Base-by-base conservation (phyloP, 148 eudicot genomes). In the Rhododendron vialii region DNA sequence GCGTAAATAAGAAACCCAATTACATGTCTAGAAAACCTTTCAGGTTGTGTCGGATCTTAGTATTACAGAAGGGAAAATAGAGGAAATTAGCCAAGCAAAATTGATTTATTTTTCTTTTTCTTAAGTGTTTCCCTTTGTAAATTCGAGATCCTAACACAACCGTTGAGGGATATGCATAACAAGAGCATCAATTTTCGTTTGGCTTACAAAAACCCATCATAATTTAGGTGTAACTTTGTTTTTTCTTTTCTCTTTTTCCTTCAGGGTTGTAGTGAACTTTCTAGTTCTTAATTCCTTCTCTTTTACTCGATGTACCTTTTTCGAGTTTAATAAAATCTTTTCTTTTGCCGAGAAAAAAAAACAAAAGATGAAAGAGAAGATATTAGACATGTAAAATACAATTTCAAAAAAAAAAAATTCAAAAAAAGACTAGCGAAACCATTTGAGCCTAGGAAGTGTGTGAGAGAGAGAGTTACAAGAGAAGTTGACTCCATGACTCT, bases 401-500 rank as follows among this genome's bases (percentile, higher is more conserved):
- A 41, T 41, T 41, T 41, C 13, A 48, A 48, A 48, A 48, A 53
- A 48, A 53, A 51, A 51, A 13, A 51, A 51, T 51, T 3, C 18
- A 0, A 14, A 51, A 14, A 13, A 0, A 12, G 15, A 50, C 14
- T 15, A 3, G 5, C 57, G 13, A 33, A 61, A 7, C 12, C 36
- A 73, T 73, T 73, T 33, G 13, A 65, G 81, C 13, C 20, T 47
- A 59, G 59, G 9, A 30, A 24, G 82, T 86, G 84, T 17, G 59
- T 15, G 63, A 57, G 87, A 86, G 81, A 78, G 78, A 84, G 83
- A 82, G 43, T 89, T 94, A 95, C 98, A 93, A 73, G 88, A 93
- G 91, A 51, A 95, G 92, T 89, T 93, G 96, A 87, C 95, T 94
- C 92, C 93, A 93, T 83, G 96, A 92, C 82, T 93, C 95, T 1